phyloP scores from a whole-genome alignment of 2,329 filamentous ascomycete species.

The Calycina herbarum region DNA sequence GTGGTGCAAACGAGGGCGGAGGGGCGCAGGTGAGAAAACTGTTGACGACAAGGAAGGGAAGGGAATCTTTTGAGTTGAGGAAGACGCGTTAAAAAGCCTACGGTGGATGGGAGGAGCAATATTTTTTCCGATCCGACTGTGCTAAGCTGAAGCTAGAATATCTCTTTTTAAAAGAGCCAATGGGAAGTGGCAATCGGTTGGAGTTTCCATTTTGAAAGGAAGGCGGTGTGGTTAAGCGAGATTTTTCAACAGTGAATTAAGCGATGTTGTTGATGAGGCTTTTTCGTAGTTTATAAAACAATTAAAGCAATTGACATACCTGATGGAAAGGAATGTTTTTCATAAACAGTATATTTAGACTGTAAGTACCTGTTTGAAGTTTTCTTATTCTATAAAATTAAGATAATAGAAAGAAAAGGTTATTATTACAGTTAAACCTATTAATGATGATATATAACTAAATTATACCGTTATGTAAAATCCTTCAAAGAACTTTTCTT shows the following conservation, averaged over 20 bases:
- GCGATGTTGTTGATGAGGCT: neutral
- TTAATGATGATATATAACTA: too few species aligned
- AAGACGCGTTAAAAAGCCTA: neutral
- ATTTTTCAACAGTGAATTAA: neutral
- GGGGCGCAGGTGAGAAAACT: neutral
- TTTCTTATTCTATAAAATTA: too few species aligned
- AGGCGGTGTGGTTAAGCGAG: neutral
- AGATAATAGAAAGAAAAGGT: too few species aligned
- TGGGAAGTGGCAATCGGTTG: neutral
- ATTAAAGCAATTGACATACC: too few species aligned
- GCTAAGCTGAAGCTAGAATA: neutral
- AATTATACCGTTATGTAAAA: too few species aligned
- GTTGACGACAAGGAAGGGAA: neutral
- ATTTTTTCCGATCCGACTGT: neutral
- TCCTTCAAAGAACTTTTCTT: too few species aligned
- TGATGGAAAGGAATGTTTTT: too few species aligned
- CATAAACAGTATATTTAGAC: too few species aligned
- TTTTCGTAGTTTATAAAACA: neutral
- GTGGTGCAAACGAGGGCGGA: neutral
- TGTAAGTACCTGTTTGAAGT: too few species aligned
- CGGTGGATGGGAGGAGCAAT: neutral
- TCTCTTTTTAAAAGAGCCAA: neutral
- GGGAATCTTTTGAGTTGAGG: neutral
- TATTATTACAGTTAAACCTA: too few species aligned
- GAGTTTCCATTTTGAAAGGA: neutral